Evolutionary conservation across 164 flowering plant species (phyloP), one percentile per base, ranked within the genome.

Genomic region (Tinospora cordifolia): DNA sequence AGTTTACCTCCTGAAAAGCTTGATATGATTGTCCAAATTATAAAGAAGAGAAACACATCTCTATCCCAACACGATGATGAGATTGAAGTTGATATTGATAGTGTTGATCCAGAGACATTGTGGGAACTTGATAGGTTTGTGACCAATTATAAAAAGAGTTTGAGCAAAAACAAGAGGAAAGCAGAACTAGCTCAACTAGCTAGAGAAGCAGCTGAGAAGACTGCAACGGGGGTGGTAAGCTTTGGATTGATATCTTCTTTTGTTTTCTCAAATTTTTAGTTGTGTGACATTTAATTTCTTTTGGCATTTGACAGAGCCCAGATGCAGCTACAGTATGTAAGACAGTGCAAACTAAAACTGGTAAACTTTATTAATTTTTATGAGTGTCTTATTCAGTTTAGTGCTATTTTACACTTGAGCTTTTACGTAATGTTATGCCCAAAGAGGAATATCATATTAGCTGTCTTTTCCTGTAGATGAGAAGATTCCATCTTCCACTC

Each of bases 71-170:
- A 87, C 51, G 93, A 92, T 68, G 92, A 88, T 74, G 97, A 90
- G 79, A 87, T 92, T 79, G 97, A 92, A 76, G 90, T 92, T 65
- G 97, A 92, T 70, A 92, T 92, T 46, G 96, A 86, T 36, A 83
- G 83, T 79, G 88, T 90, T 71, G 97, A 92, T 79, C 68, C 84
- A 3, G 97, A 92, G 71, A 92, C 97, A 17, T 82, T 92, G 25
- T 90, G 97, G 97, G 97, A 92, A 74, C 92, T 92, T 65, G 92
- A 92, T 73, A 82, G 90, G 69, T 87, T 86, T 75, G 92, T 92
- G 22, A 79, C 84, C 22, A 83, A 88, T 75, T 87, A 81, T 82
- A 86, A 78, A 62, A 86, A 86, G 81, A 79, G 83, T 78, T 74
- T 87, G 75, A 87, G 88, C 83, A 87, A 84, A 81, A 71, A 81